Base-by-base conservation (phyloP, 306 rosid genomes). In the Cucurbita moschata region DNA sequence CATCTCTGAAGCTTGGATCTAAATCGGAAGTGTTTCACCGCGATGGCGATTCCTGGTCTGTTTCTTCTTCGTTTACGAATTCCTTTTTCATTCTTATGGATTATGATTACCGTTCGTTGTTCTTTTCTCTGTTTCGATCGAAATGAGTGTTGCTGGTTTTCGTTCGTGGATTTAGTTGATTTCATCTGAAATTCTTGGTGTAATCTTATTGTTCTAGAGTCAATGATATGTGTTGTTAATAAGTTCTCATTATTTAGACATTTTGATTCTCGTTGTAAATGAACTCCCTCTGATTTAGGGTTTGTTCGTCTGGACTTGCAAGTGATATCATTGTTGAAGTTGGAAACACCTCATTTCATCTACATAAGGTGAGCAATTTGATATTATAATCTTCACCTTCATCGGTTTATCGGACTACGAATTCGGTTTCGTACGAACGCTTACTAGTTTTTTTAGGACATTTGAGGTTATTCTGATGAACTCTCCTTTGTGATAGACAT, bases 221-320 rank as follows among this genome's bases (percentile, higher is more conserved):
- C 53, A 10, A 65, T 13, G 35, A 18, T 11, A 6, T 44, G 54
- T 26, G 26, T 26, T 26, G 0, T 26, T 26, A 26, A 30, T 30
- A 30, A 30, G 35, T 30, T 30, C 35, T 30, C 35, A 30, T 2
- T 30, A 30, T 13, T 13, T 13, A 13, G n/a, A 16, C 53, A 49
- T 49, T 49, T 49, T 49, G n/a, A 5, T 13, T 49, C 53, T 49
- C 14, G n/a, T 49, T 49, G 53, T 49, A 49, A 26, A 16, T 63
- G 21, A 38, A 19, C 57, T 8, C 67, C 10, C 53, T 7, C 66
- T 66, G 78, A 76, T 81, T 37, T 82, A 93, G 98, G 98, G 76
- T 86, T 39, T 93, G 91, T 87, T 86, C 93, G 55, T 84, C 88
- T 74, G 98, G 96, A 62, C 98, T 93, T 72, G 76, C 96, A 40